Evolutionary conservation across 164 flowering plant genomes (phyloP).

Genomic region (Vitis rupestris): DNA sequence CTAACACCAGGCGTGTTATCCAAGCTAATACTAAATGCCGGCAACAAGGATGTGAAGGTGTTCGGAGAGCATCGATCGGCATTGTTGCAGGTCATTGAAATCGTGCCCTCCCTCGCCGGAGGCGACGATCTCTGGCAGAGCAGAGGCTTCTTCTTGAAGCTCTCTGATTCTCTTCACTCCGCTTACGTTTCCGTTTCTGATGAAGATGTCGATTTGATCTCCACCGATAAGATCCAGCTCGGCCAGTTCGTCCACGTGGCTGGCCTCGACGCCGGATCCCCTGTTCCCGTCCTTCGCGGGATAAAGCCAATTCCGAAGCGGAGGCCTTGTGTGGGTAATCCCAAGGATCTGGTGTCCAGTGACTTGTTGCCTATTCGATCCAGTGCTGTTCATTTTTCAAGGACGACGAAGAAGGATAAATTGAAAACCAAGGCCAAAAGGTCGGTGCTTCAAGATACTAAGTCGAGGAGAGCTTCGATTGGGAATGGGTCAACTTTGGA

Average conservation of each 20-base stretch:
- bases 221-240: constrained; percentile 52
- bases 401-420: not conserved
- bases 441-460: constrained; percentile 11
- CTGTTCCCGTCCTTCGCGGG: constrained; percentile 61
- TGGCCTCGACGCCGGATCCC: constrained; percentile 42
- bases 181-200: constrained; percentile 54
- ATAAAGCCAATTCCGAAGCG: constrained; percentile 46
- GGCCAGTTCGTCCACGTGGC: constrained; percentile 61
- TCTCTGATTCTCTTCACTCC: constrained; percentile 64
- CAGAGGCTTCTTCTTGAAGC: constrained; percentile 56
- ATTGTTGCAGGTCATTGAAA: constrained; percentile 54
- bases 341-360: constrained; percentile 46
- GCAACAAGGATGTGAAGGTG: constrained; percentile 41
- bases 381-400: not conserved
- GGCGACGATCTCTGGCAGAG: constrained; percentile 33
- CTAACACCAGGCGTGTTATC: constrained; percentile 54
- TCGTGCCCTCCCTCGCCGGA: constrained; percentile 41
- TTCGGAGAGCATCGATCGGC: constrained; percentile 56
- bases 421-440: constrained; percentile 5
- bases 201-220: constrained; percentile 48
- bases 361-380: constrained; percentile 23
- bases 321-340: constrained; percentile 52
- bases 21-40: constrained; percentile 48
- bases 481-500: constrained; percentile 18
- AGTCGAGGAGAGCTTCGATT: constrained; percentile 25